Evolutionary conservation across 495 filamentous ascomycete species (phyloP), one percentile per base, ranked within the genome.

Genomic region (Penicillium alfredii): DNA sequence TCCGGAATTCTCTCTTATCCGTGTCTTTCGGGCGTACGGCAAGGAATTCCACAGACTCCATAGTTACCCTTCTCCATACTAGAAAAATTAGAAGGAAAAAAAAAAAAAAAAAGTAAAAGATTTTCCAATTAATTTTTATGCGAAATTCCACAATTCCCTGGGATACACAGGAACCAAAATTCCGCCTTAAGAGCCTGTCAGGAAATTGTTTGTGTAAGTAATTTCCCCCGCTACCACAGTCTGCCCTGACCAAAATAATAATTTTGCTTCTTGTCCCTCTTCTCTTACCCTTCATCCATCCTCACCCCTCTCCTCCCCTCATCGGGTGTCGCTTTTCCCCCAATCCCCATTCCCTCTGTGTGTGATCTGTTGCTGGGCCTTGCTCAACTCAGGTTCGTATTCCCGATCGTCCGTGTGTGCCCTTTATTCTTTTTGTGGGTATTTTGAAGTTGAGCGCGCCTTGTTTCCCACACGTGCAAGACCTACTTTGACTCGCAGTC

Each of bases 221-320:
- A 47, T 35, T 6, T 27, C 32, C 43, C 48, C 49, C 45, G 45
- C 49, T 50, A 56, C 49, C 49, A 53, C 34, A 42, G 20, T 26
- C 29, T 26, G 35, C 36, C 42, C 40, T 45, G 46, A 49, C 48
- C 48, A 40, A 47, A 51, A 51, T 51, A 37, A 47, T 51, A 45
- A 42, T 47, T 40, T 47, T 50, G 46, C 37, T 46, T 44, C 44
- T 36, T 50, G 34, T 29, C 46, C 46, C 51, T 44, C 47, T 45
- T 55, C 33, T 33, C 36, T 34, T 39, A 28, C 29, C 40, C 36
- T 49, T 28, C 29, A 25, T 27, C 35, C 34, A 32, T 48, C 41
- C 38, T 51, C 55, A 45, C 42, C 44, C 50, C 37, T 47, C 47
- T 38, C 42, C 45, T 30, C 48, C 37, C 39, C 45, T 47, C 38